These are phyloP conservation scores for Veloboletus limbatus DNA, from an alignment of 1,284 basidiomycete species.

Conservation along the genomic window DNA sequence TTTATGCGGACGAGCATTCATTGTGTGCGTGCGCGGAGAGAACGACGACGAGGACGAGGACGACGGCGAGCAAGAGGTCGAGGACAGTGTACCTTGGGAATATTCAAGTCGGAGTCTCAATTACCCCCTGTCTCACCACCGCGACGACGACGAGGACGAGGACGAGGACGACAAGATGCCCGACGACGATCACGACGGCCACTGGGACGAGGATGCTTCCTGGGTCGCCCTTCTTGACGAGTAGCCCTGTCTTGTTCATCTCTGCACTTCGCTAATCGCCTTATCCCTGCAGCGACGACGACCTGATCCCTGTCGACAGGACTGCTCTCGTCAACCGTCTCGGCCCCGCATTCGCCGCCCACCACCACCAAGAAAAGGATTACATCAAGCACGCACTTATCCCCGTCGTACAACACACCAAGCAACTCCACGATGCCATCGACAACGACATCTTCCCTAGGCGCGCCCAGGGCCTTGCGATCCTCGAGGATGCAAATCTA, in stretches of 20 bases:
- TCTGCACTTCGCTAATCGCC: slow-evolving; percentile 1
- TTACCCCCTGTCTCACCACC: slow-evolving; percentile 3
- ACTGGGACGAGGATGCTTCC: slow-evolving; percentile 32
- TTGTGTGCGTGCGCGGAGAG: slow-evolving; percentile 23
- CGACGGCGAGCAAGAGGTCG: slow-evolving; percentile 4
- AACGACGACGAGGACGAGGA: slow-evolving; percentile 10
- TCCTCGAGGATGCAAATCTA: slow-evolving; percentile 18
- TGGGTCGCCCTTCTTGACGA: slow-evolving; percentile 32
- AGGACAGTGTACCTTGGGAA: slow-evolving; percentile 13
- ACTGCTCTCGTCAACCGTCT: slow-evolving; percentile 28
- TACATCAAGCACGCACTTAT: slow-evolving; percentile 21
- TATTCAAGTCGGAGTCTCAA: slow-evolving; percentile 28
- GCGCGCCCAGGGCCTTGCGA: slow-evolving; percentile 15
- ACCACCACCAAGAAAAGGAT: slow-evolving; percentile 17
- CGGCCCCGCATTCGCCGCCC: slow-evolving; percentile 24
- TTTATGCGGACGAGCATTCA: slow-evolving; percentile 56
- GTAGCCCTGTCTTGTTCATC: slow-evolving; percentile 7
- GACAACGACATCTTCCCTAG: slow-evolving; percentile 19
- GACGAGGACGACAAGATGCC: too few species aligned
- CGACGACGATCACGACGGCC: slow-evolving; percentile 8
- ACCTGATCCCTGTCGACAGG: slow-evolving; percentile 9
- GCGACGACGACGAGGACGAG: slow-evolving; percentile 1
- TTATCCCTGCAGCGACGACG: slow-evolving; percentile 19
- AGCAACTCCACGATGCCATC: slow-evolving; percentile 28
- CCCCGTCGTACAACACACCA: slow-evolving; percentile 28